phyloP scores from a whole-genome alignment of 1,284 basidiomycete genomes.

The Cutaneotrichosporon dermatis region DNA sequence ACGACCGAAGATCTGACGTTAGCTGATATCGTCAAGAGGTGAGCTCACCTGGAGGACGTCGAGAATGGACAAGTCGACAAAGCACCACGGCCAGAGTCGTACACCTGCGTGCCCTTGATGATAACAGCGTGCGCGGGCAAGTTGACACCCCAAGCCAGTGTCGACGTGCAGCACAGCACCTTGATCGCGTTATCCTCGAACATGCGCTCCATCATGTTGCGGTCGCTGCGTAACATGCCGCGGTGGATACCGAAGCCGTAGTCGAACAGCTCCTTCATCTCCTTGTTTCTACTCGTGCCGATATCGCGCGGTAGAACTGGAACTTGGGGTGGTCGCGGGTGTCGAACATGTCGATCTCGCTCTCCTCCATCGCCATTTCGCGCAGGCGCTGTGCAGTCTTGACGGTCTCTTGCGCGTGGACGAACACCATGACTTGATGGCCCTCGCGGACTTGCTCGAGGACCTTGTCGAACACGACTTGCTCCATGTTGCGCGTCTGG shows the following conservation, averaged over 20 bases:
- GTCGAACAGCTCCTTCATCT: slow-evolving; percentile 94
- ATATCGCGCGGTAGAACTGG: slow-evolving; percentile 70
- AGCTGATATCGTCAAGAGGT: too few relatives aligned
- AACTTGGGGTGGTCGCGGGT: slow-evolving; percentile 74
- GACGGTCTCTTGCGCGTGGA: slow-evolving; percentile 98
- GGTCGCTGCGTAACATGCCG: slow-evolving; percentile 91
- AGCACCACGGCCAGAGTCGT: slow-evolving; percentile 84
- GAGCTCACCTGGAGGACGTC: slow-evolving; percentile 74
- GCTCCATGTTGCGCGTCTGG: slow-evolving; percentile 85
- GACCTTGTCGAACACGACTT: slow-evolving; percentile 80
- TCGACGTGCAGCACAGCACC: slow-evolving; percentile 96
- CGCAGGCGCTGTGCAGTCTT: slow-evolving; percentile 82
- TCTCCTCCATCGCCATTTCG: slow-evolving; percentile 74
- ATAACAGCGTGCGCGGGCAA: slow-evolving; percentile 95
- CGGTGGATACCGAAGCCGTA: slow-evolving; percentile 96
- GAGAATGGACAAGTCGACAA: slow-evolving; percentile 88
- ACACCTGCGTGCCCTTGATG: slow-evolving; percentile 98
- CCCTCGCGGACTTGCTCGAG: slow-evolving; percentile 71
- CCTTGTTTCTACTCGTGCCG: slow-evolving; percentile 76
- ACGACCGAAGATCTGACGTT: slow-evolving; percentile 76
- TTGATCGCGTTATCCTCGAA: slow-evolving; percentile 89
- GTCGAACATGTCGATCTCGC: slow-evolving; percentile 69
- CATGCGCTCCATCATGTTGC: slow-evolving; percentile 93
- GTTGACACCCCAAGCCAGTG: slow-evolving; percentile 99
- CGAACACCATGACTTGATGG: slow-evolving; percentile 99